Evolutionary conservation across 192 early-diverging fungal species (phyloP).

Genomic region (Gamsiella multidivaricata): DNA sequence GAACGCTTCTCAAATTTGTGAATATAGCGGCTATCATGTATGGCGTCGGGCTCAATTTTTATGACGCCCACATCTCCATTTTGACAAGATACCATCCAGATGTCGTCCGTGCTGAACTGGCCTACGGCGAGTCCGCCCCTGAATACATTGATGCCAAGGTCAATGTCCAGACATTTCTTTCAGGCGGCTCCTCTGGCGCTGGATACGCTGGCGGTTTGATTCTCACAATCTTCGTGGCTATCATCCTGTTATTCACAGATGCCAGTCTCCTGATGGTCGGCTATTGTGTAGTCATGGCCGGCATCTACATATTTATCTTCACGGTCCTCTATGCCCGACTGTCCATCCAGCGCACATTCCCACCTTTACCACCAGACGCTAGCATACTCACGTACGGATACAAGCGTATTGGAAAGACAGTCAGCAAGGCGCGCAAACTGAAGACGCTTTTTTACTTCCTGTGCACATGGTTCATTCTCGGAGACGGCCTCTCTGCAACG

Average conservation of each 20-base stretch:
- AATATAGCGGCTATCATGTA: slow-evolving; percentile 20
- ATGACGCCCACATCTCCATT: slow-evolving; percentile 58
- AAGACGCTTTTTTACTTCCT: slow-evolving; percentile 70
- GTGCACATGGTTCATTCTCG: slow-evolving; percentile 74
- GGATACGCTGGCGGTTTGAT: slow-evolving; percentile 50
- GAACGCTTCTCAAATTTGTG: no score
- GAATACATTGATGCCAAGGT: slow-evolving; percentile 32
- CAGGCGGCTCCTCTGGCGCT: slow-evolving; percentile 47
- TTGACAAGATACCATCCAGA: slow-evolving; percentile 52
- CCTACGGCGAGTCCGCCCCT: slow-evolving; percentile 21
- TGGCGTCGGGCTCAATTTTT: slow-evolving; percentile 52
- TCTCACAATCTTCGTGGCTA: slow-evolving; percentile 41
- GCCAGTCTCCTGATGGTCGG: slow-evolving; percentile 39
- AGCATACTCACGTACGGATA: slow-evolving; percentile 54
- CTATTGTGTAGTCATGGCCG: slow-evolving; percentile 47
- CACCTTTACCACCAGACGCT: slow-evolving; percentile 60
- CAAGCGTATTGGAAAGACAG: slow-evolving; percentile 45
- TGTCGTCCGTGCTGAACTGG: slow-evolving; percentile 23
- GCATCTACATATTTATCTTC: slow-evolving; percentile 57
- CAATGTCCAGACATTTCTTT: slow-evolving; percentile 50
- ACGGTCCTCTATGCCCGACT: slow-evolving; percentile 36
- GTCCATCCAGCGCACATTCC: slow-evolving; percentile 50
- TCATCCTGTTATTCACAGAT: slow-evolving; percentile 32
- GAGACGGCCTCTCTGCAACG: slow-evolving; percentile 71
- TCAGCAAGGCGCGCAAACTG: slow-evolving; percentile 60